Base-by-base conservation (phyloP, 495 filamentous ascomycete species). In the Aspergillus conjunctus region DNA sequence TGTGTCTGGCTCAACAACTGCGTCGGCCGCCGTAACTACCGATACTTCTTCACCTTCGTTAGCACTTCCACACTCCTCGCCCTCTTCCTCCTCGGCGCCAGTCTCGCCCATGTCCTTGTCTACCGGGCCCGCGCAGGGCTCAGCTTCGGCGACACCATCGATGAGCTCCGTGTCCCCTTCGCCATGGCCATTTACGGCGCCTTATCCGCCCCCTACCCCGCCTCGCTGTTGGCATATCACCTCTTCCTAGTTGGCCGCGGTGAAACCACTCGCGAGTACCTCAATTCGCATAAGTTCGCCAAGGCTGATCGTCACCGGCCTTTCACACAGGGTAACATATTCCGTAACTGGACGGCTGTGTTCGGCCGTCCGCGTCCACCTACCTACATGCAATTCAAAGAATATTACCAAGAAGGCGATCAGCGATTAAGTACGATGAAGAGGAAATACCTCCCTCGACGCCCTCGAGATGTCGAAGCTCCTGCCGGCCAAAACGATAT, bases 1-100 rank as follows among this genome's bases (percentile, higher is more conserved):
- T 98, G 94, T 67, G 92, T 98, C 20, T 98, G 95, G 95, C 85
- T 98, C 52, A 98, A 98, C 76, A 98, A 98, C 72, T 98, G 94
- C 73, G 89, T 98, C 46, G 94, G 94, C 7, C 90, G 95, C 34
- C 91, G 94, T 56, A 98, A 98, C 73, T 98, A 98, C 73, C 92
- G 95, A 51, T 98, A 94, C 67, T 98, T 98, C 73, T 96, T 97
- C 67, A 83, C 88, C 18, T 98, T 97, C 74, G 83, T 98, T 62
- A 84, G 81, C 64, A 83, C 85, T 18, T 86, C 81, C 12, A 91
- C 91, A 1, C 59, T 97, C n/a, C 79, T 97, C 2, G 84, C 85
- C 0, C 67, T 93, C 17, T 93, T 88, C 66, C 79, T 97, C 49
- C 77, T 91, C 22, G 91, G 83, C 17, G 87, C 90, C 8, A 90